These are phyloP conservation scores for Xylariales sp. DNA, from an alignment of 2,329 filamentous ascomycete genomes.

Conservation along the genomic window DNA sequence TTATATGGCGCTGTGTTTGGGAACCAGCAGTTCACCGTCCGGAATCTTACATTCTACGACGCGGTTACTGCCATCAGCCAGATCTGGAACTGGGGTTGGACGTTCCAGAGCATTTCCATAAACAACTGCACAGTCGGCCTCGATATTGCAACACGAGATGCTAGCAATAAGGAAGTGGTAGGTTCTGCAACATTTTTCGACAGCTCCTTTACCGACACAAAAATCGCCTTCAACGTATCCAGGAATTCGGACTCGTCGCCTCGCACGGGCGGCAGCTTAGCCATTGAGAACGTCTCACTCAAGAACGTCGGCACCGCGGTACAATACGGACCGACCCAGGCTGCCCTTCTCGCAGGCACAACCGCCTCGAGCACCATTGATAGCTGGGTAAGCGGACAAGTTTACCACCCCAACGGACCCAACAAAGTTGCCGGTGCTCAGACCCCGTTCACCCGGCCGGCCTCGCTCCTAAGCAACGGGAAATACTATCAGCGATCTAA, in stretches of 20 bases:
- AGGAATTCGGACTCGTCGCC: slow-evolving; percentile 50
- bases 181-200: slow-evolving; percentile 82
- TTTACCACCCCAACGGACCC: slow-evolving; percentile 64
- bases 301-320: slow-evolving; percentile 56
- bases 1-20: slow-evolving; percentile 73
- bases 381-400: slow-evolving; percentile 74
- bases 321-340: slow-evolving; percentile 57
- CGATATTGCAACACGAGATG: slow-evolving; percentile 66
- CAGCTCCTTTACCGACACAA: slow-evolving; percentile 74
- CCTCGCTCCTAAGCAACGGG: slow-evolving; percentile 63
- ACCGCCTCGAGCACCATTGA: slow-evolving; percentile 58
- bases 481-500: slow-evolving; percentile 79
- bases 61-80: slow-evolving; percentile 76
- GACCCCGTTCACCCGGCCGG: slow-evolving; percentile 61
- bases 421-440: slow-evolving; percentile 61
- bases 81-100: slow-evolving; percentile 83
- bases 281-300: slow-evolving; percentile 62
- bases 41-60: slow-evolving; percentile 75
- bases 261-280: slow-evolving; percentile 56
- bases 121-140: slow-evolving; percentile 73
- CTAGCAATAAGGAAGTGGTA: slow-evolving; percentile 55
- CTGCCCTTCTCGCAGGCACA: slow-evolving; percentile 67
- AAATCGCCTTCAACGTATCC: slow-evolving; percentile 75
- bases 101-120: slow-evolving; percentile 60
- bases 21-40: slow-evolving; percentile 73